phyloP scores from a whole-genome alignment of 805 yeast species.

The Hermanozyma aechmeae region DNA sequence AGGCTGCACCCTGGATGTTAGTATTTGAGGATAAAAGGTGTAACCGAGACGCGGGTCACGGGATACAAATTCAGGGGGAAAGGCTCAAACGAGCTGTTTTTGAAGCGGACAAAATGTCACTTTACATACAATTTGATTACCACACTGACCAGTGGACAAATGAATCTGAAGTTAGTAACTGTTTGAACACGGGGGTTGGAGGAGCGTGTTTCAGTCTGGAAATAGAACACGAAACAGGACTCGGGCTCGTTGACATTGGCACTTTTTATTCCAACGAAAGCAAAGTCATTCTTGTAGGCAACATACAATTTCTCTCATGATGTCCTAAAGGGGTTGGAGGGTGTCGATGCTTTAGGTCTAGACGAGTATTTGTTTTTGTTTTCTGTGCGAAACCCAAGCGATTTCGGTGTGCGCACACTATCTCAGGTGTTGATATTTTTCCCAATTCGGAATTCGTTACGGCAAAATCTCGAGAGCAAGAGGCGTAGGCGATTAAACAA shows the following conservation, averaged over 20 bases:
- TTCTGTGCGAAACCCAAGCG: conserved; percentile 11
- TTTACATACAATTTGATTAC: conserved; percentile 81
- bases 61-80: too few species aligned
- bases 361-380: conserved; percentile 10
- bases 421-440: too few species aligned
- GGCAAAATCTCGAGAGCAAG: too few species aligned
- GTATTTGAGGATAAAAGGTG: conserved; percentile 8
- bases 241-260: neutral
- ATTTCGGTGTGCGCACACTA: conserved; percentile 12
- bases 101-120: too few species aligned
- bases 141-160: conserved; percentile 96
- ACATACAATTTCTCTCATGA: conserved; percentile 23
- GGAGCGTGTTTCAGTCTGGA: neutral
- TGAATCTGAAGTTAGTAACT: conserved; percentile 51
- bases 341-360: conserved; percentile 3
- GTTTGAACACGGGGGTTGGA: too few species aligned
- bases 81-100: too few species aligned
- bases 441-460: too few species aligned
- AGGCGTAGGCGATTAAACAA: too few species aligned
- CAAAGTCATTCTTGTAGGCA: neutral
- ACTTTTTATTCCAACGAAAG: neutral
- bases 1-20: conserved; percentile 67
- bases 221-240: neutral
- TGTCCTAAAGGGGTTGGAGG: conserved; percentile 2
- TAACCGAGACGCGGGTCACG: too few species aligned